Evolutionary conservation across 306 rosid genomes (phyloP), one percentile per base, ranked within the genome.

Genomic region (Parietaria judaica): DNA sequence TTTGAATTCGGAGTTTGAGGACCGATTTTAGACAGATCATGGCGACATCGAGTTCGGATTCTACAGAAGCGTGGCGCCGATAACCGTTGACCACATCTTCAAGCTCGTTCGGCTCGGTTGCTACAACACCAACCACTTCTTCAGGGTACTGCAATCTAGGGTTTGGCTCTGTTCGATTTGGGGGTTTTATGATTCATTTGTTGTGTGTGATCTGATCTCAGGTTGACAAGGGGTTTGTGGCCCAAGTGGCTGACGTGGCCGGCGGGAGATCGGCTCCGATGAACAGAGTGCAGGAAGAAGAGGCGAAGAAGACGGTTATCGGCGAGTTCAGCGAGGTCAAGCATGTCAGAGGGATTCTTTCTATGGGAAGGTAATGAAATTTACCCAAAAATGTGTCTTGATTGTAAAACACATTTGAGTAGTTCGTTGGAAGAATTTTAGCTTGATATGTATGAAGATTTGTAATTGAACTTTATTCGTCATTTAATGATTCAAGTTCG

Each of bases 41-140:
- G 99, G 99, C 14, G 96, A 92, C 56, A 86, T 92, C 61, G 99
- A 92, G 67, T 92, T 92, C 31, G 99, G 99, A 36, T 92, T 92
- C 94, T 92, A 35, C 64, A 94, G 95, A 47, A 72, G 70, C 5
- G 95, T 92, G 52, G 99, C 99, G 31, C 96, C 96, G 50, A 76
- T 75, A 76, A 92, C 99, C 11, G 95, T 88, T 74, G 89, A 86
- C 17, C 99, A 92, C 80, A 88, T 88, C 66, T 92, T 86, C 70
- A 92, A 82, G 76, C 96, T 92, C 47, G 90, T 92, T 69, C 83
- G 95, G 51, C 92, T 92, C 58, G 99, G 99, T 41, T 68, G 95
- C 75, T 92, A 80, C 68, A 88, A 86, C 70, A 92, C 96, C 41
- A 88, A 92, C 60, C 88, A 92, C 76, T 74, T 88, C 84, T 92